Evolutionary conservation across 352 stramenopile genomes (phyloP).

Genomic region (Globisporangium heterothallicum): DNA sequence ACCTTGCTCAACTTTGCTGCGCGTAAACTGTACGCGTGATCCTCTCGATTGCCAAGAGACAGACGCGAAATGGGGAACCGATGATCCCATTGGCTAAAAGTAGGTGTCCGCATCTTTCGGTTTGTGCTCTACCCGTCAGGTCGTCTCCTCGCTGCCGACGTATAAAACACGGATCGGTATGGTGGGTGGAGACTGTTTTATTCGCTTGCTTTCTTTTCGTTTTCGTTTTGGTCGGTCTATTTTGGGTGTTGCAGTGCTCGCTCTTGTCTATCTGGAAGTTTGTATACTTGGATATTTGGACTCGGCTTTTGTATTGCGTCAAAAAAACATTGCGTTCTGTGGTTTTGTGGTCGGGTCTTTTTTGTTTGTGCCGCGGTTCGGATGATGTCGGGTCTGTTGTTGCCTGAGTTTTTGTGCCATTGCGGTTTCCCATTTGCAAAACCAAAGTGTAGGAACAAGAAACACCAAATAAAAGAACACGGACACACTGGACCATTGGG

Average conservation of each 20-base stretch:
- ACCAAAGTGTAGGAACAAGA: too few species aligned
- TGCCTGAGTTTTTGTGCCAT: constrained; percentile 12
- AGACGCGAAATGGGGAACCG: background rate
- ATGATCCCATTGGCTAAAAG: background rate
- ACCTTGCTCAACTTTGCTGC: background rate
- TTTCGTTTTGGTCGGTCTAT: background rate
- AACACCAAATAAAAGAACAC: too few species aligned
- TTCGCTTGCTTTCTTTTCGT: background rate
- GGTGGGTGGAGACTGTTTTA: too few species aligned
- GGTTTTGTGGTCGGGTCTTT: background rate
- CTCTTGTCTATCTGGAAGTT: background rate
- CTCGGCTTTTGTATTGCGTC: background rate
- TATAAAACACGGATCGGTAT: too few species aligned
- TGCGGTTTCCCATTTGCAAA: constrained; percentile 15
- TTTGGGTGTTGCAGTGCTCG: background rate
- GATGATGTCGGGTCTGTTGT: background rate
- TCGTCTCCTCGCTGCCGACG: background rate
- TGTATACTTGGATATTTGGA: background rate
- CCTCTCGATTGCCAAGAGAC: background rate
- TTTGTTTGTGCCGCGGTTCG: too few species aligned
- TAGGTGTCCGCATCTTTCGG: background rate
- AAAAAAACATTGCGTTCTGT: background rate
- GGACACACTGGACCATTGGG: constrained; percentile 3
- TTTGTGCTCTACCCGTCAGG: background rate
- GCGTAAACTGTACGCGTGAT: constrained; percentile 1